A percentile compares a stretch with the other conserved stretches of the same genome.
Conservation (phyloP, 1,139 yeast species). For the Barnettozyma hawaiiensis region DNA sequence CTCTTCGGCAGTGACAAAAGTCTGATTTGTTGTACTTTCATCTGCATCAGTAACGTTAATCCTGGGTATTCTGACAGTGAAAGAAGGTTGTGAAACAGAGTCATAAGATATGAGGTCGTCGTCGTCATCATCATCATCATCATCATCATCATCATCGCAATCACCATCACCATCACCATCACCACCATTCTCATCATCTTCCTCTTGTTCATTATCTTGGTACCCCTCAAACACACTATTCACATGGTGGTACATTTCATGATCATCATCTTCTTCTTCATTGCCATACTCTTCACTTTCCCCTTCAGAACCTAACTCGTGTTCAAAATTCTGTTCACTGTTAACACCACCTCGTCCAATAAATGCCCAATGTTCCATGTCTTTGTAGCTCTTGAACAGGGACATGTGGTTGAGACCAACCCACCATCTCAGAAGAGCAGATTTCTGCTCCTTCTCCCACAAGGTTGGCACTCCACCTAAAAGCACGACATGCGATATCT, state of each 20-base stretch:
- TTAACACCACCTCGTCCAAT: not conserved
- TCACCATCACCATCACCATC: not conserved
- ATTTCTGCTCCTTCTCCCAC: constrained; percentile 45
- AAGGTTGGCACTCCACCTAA: constrained; percentile 66
- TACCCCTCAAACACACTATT: constrained; percentile 4
- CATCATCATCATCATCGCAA: not conserved
- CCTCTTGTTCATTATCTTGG: too few species aligned
- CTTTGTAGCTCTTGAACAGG: constrained; percentile 4
- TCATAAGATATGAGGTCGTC: not conserved
- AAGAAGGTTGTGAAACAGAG: not conserved
- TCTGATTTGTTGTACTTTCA: constrained; percentile 1
- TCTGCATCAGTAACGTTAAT: not conserved
- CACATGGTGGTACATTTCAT: constrained; percentile 8
- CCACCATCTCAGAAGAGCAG: constrained; percentile 18
- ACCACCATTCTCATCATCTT: not conserved
- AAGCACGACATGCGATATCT: constrained; percentile 44
- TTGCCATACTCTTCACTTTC: constrained; percentile 8
- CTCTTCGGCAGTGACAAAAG: constrained; percentile 7
- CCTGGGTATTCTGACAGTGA: not conserved
- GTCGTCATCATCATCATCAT: not conserved
- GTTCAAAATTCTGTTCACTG: constrained; percentile 1
- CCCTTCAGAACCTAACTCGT: constrained; percentile 1
- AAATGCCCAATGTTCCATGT: constrained; percentile 1
- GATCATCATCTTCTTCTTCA: constrained; percentile 7
- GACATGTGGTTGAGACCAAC: constrained; percentile 26